phyloP scores from a whole-genome alignment of 345 rosid genomes.

The Bruguiera parviflora region DNA sequence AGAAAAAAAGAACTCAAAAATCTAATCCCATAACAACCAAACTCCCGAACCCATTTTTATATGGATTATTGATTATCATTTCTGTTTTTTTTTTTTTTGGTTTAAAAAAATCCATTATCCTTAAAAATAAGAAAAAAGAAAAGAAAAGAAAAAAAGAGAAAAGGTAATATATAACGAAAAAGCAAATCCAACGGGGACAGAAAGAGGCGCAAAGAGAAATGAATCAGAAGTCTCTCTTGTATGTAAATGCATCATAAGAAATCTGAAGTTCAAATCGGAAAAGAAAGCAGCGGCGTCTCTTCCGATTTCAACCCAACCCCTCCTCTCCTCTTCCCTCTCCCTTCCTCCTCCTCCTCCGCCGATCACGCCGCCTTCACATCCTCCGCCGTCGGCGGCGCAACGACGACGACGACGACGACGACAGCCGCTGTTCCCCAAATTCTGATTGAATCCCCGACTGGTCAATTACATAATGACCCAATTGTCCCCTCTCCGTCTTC shows the following conservation, averaged over 20 bases:
- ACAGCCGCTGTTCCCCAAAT: constrained; percentile 29
- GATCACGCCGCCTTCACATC: no score
- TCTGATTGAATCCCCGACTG: constrained; percentile 26
- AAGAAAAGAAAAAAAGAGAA: neutral
- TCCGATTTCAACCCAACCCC: constrained; percentile 88
- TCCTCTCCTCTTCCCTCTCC: constrained; percentile 32
- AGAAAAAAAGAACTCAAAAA: neutral
- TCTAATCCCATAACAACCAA: no score
- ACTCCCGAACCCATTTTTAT: no score
- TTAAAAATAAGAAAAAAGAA: neutral
- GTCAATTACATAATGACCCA: constrained; percentile 38
- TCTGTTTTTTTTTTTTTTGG: no score
- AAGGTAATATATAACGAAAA: no score
- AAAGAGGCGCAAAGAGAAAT: neutral
- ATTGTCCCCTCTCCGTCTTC: constrained; percentile 39
- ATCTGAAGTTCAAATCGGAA: constrained; percentile 99
- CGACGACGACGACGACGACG: constrained; percentile 12
- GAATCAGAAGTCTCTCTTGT: neutral
- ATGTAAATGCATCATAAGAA: constrained; percentile 99
- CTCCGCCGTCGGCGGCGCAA: no score
- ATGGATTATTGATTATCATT: no score
- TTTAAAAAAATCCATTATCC: no score
- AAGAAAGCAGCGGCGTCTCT: constrained; percentile 99
- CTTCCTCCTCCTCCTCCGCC: neutral
- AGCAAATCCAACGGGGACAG: neutral